Percentiles rank a stretch among this genome's conserved stretches.
Evolutionary conservation across 495 filamentous ascomycete genomes (phyloP).

Genomic region (Melanomma pulvis-pyrius): DNA sequence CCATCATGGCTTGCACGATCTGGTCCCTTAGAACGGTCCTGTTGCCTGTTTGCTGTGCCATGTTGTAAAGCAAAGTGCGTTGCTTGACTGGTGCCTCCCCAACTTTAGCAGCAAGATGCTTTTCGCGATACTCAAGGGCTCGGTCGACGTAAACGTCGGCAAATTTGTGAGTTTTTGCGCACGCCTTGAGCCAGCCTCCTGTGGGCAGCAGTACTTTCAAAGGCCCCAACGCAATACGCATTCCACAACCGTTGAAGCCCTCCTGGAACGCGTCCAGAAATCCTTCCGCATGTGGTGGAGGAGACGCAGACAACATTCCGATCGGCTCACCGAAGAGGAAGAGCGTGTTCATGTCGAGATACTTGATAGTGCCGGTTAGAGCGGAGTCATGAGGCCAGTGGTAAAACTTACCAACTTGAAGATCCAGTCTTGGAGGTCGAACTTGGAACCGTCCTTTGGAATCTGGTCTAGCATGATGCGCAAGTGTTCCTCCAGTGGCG

Average conservation of each 20-base stretch:
- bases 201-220: not conserved
- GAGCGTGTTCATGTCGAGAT: not conserved
- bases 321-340: slow-evolving; percentile 3
- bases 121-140: not conserved
- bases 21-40: not conserved
- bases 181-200: not conserved
- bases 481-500: not conserved
- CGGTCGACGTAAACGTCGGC: not conserved
- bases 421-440: not conserved
- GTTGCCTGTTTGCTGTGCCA: slow-evolving; percentile 3
- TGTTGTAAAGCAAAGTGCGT: not conserved
- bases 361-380: not conserved
- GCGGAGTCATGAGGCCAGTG: not conserved
- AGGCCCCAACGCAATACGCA: not conserved
- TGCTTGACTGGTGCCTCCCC: not conserved
- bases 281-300: not conserved
- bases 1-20: slow-evolving; percentile 13
- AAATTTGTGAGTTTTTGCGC: not conserved
- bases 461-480: not conserved
- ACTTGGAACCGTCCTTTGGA: slow-evolving; percentile 1
- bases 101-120: no score
- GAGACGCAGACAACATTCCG: not conserved
- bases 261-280: slow-evolving; percentile 12
- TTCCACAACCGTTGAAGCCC: not conserved
- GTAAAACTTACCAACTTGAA: not conserved